phyloP scores from a whole-genome alignment of 257 asterid genomes.

The Ilex aquifolium region DNA sequence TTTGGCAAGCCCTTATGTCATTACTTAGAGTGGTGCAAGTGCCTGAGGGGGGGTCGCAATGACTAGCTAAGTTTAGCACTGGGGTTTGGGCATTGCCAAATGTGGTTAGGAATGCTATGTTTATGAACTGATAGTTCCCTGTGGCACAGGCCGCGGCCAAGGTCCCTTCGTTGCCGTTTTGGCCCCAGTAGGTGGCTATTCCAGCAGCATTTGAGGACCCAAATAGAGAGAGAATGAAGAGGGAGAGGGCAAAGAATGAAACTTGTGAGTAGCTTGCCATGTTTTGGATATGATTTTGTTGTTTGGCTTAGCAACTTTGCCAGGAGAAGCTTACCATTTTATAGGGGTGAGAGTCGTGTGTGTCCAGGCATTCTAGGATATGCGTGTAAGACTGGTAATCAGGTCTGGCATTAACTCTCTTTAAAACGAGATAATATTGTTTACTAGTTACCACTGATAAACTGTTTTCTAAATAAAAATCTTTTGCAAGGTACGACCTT shows the following conservation, averaged over 20 bases:
- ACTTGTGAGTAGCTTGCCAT: no score
- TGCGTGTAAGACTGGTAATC: no score
- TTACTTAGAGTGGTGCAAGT: constrained; percentile 17
- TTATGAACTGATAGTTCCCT: constrained; percentile 35
- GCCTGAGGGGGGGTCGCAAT: constrained; percentile 24
- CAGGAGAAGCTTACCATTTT: no score
- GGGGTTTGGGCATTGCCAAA: constrained; percentile 51
- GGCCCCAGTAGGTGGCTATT: constrained; percentile 66
- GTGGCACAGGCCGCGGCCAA: constrained; percentile 44
- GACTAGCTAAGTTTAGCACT: constrained; percentile 54
- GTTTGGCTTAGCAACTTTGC: no score
- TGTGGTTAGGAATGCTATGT: constrained; percentile 35
- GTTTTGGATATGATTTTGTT: no score
- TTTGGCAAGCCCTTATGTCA: constrained; percentile 21
- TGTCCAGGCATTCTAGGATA: no score
- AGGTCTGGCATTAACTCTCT: no score
- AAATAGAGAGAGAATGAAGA: constrained; percentile 19
- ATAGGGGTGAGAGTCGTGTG: no score
- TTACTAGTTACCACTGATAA: no score
- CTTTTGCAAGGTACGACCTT: no score
- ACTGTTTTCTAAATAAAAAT: no score
- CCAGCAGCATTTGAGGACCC: constrained; percentile 24
- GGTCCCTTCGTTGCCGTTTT: constrained; percentile 41
- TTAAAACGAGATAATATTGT: no score
- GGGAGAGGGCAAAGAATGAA: constrained; percentile 1